phyloP scores from a whole-genome alignment of 768 basidiomycete genomes.

The Boletus rufocinnamomeus region DNA sequence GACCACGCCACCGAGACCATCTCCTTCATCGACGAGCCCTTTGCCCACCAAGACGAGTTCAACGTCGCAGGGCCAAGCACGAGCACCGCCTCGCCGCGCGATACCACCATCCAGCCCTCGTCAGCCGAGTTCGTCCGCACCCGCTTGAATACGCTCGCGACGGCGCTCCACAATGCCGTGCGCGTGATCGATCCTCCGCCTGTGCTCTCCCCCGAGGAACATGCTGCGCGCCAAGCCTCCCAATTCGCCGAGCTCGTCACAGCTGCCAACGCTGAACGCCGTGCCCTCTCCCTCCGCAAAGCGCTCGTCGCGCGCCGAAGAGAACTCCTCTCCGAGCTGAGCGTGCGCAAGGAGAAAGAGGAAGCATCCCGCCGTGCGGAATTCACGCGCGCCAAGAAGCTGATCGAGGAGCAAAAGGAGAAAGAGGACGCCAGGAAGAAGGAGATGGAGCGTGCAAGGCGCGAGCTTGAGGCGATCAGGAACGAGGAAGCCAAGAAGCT shows the following conservation, averaged over 20 bases:
- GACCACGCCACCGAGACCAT: conserved; percentile 88
- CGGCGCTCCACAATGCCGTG: conserved; percentile 71
- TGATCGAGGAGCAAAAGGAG: conserved; percentile 61
- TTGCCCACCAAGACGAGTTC: conserved; percentile 44
- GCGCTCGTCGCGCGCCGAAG: conserved; percentile 82
- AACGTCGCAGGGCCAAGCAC: conserved; percentile 24
- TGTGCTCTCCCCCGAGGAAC: conserved; percentile 44
- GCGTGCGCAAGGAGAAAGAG: conserved; percentile 85
- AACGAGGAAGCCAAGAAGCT: conserved; percentile 84
- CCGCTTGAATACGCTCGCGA: conserved; percentile 75
- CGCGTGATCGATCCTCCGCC: conserved; percentile 49
- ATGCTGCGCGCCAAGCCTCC: conserved; percentile 46
- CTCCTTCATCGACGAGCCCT: conserved; percentile 80
- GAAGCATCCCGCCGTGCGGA: conserved; percentile 81
- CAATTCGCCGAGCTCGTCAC: conserved; percentile 61
- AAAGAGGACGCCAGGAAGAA: conserved; percentile 61
- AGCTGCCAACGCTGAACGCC: conserved; percentile 72
- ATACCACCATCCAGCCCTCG: conserved; percentile 68
- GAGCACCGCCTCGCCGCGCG: conserved; percentile 26
- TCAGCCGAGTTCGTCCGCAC: conserved; percentile 73
- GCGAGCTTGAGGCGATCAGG: conserved; percentile 61
- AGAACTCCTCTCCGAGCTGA: conserved; percentile 82
- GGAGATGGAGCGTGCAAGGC: conserved; percentile 78
- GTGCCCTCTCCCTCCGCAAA: conserved; percentile 73
- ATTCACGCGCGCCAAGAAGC: conserved; percentile 60